phyloP scores from a whole-genome alignment of 1,284 basidiomycete genomes.

The Microbotryum lychnidis-dioicae region DNA sequence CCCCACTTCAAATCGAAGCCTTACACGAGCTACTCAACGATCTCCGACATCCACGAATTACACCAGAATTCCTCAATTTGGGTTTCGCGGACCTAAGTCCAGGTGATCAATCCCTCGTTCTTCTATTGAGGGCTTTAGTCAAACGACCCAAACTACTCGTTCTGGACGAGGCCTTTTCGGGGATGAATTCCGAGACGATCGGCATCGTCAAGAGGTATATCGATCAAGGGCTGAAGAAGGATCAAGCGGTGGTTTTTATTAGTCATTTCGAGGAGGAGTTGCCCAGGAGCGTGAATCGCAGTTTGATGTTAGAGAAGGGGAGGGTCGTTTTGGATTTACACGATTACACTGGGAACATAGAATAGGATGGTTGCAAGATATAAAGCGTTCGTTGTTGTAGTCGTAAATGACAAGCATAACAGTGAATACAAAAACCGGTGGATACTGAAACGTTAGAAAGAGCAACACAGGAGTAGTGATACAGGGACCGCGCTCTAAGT shows the following conservation, averaged over 20 bases:
- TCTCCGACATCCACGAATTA: slow-evolving; percentile 43
- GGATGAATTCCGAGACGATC: slow-evolving; percentile 75
- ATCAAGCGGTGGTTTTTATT: slow-evolving; percentile 71
- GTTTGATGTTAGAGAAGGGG: slow-evolving; percentile 16
- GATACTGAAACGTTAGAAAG: no score
- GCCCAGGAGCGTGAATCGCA: slow-evolving; percentile 25
- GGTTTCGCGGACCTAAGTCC: slow-evolving; percentile 56
- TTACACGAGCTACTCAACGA: slow-evolving; percentile 51
- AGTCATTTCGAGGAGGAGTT: slow-evolving; percentile 86
- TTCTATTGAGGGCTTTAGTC: slow-evolving; percentile 77
- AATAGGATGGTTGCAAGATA: no score
- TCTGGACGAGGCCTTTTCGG: slow-evolving; percentile 82
- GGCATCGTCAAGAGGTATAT: slow-evolving; percentile 56
- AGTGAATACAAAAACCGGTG: no score
- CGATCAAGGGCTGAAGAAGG: slow-evolving; percentile 47
- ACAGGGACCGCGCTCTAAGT: no score
- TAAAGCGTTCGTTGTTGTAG: no score
- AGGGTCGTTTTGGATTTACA: slow-evolving; percentile 1
- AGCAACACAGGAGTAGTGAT: no score
- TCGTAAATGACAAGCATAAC: no score
- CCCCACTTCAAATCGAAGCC: slow-evolving; percentile 44
- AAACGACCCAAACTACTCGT: slow-evolving; percentile 58
- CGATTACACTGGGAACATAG: no score
- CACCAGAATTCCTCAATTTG: slow-evolving; percentile 31
- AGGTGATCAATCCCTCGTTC: slow-evolving; percentile 66